A percentile compares a stretch with the other conserved stretches of the same genome.
Evolutionary conservation across 139 green algal genomes (phyloP).

Genomic region (Mesotaenium endlicherianum): DNA sequence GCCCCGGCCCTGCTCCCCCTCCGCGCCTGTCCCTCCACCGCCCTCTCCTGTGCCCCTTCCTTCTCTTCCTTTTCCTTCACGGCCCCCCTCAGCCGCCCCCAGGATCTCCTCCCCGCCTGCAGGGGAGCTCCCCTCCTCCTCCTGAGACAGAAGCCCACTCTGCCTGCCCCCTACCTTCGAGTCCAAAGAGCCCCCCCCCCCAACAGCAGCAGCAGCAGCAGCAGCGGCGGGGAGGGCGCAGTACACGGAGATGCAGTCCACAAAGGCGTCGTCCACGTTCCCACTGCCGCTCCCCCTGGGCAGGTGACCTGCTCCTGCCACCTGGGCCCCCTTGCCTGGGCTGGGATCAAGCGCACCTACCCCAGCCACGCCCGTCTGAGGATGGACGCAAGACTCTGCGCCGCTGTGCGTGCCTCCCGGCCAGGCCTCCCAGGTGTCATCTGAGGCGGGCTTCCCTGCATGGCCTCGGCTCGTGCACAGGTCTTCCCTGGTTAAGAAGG

Average conservation of each 20-base stretch:
- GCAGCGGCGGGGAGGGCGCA: background rate
- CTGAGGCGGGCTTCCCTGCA: no score
- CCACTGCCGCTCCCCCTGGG: no score
- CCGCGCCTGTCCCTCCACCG: background rate
- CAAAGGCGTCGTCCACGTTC: no score
- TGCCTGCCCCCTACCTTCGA: background rate
- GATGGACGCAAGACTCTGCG: background rate
- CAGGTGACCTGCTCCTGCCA: no score
- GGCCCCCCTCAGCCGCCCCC: background rate
- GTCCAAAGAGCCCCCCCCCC: background rate
- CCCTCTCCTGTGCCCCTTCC: background rate
- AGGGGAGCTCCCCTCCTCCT: background rate
- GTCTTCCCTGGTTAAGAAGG: background rate
- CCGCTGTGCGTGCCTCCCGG: background rate
- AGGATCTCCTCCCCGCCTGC: background rate
- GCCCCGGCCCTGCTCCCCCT: background rate
- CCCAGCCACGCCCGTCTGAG: background rate
- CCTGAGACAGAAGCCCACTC: background rate
- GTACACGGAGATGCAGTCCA: background rate
- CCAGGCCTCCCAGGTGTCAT: background rate
- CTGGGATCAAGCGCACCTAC: no score
- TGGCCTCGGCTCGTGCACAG: background rate
- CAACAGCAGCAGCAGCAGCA: background rate
- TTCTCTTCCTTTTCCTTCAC: background rate
- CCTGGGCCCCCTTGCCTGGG: no score